phyloP scores from a whole-genome alignment of 495 filamentous ascomycete genomes.

The Lophiostoma macrostomum region DNA sequence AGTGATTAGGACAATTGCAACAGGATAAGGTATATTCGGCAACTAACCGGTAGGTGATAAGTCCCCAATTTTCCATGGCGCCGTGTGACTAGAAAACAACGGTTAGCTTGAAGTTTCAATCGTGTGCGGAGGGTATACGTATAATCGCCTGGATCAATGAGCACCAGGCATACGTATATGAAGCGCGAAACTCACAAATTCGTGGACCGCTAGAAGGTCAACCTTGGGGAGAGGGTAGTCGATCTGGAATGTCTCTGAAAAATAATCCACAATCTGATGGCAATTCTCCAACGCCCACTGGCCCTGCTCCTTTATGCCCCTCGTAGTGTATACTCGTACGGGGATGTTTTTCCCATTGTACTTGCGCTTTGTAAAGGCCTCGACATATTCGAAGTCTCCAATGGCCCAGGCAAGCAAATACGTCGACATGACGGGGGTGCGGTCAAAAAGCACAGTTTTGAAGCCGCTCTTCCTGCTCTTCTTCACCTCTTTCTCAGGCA shows the following conservation, averaged over 20 bases:
- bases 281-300: constrained; percentile 82
- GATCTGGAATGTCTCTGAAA: constrained; percentile 87
- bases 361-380: constrained; percentile 79
- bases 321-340: constrained; percentile 94
- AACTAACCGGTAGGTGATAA: constrained; percentile 73
- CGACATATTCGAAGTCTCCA: constrained; percentile 94
- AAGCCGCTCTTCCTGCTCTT: constrained; percentile 58
- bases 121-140: constrained; percentile 24
- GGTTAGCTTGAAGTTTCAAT: constrained; percentile 36
- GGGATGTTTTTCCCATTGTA: constrained; percentile 87
- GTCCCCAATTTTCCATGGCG: constrained; percentile 83
- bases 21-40: background rate
- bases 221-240: constrained; percentile 96
- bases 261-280: constrained; percentile 86
- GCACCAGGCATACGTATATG: background rate
- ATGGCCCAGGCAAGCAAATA: constrained; percentile 91
- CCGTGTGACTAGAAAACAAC: constrained; percentile 56
- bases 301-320: constrained; percentile 83
- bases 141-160: constrained; percentile 37
- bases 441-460: constrained; percentile 80
- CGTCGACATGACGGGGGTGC: constrained; percentile 93
- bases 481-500: constrained; percentile 72
- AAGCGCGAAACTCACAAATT: constrained; percentile 65
- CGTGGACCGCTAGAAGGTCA: constrained; percentile 92
- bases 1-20: background rate